Percentiles rank a stretch among this genome's conserved stretches.
Conservation (phyloP, 345 rosid genomes). For the Citrus medica region DNA sequence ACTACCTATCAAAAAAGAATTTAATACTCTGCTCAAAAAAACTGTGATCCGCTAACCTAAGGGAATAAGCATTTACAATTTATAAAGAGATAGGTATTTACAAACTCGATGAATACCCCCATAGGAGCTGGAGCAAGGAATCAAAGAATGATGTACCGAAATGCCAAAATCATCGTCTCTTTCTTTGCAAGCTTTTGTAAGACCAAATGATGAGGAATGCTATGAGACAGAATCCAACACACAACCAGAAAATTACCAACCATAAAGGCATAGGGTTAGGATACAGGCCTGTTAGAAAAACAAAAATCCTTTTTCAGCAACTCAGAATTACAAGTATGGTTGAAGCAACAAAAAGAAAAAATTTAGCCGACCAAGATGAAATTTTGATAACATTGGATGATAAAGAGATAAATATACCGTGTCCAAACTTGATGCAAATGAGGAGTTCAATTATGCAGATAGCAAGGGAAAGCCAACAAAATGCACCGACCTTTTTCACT, state of each 20-base stretch:
- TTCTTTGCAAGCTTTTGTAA: conserved; percentile 51
- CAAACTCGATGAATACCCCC: conserved; percentile 27
- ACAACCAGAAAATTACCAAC: conserved; percentile 72
- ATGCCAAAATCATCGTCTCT: conserved; percentile 51
- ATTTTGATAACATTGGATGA: not conserved
- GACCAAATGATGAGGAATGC: conserved; percentile 70
- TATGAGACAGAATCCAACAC: conserved; percentile 53
- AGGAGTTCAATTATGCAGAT: conserved; percentile 96
- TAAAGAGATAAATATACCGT: conserved; percentile 42
- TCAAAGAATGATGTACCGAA: conserved; percentile 36
- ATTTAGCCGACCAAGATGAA: no score
- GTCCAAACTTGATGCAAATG: conserved; percentile 96
- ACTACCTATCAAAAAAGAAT: conserved; percentile 9
- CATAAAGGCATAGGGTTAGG: conserved; percentile 81
- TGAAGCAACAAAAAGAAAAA: not conserved
- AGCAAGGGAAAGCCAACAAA: conserved; percentile 96
- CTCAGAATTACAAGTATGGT: not conserved
- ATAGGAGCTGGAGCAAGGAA: conserved; percentile 20
- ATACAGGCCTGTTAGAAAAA: conserved; percentile 57
- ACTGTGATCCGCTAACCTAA: conserved; percentile 33
- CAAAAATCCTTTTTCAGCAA: not conserved
- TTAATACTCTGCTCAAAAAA: not conserved
- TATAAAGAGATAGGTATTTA: conserved; percentile 30
- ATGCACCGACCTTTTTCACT: conserved; percentile 95
- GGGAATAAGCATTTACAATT: conserved; percentile 46